Base-by-base conservation (phyloP, 2,329 filamentous ascomycete genomes). In the Nemania sp. region DNA sequence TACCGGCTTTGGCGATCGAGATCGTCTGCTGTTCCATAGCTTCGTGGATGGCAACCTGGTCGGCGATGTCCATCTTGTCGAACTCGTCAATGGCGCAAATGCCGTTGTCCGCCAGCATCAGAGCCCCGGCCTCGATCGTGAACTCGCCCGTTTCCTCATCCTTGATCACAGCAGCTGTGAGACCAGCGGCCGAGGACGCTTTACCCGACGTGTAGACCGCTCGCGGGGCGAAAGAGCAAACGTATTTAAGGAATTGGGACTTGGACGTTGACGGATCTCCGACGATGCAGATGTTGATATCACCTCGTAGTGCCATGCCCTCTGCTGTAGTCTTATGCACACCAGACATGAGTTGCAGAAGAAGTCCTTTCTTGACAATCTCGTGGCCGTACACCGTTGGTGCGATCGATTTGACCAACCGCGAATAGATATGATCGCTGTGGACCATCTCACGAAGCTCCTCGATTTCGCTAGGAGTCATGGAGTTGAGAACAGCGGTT, bases 1-100 rank as follows among this genome's bases (percentile, higher is more conserved):
- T 99, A 71, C 95, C 95, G 5, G 95, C 95, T 79, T 99, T 99
- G 62, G 95, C 94, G 71, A 99, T 99, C 9, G 92, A 97, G 67
- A 99, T 99, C 5, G 95, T 99, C 78, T 99, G 95, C 80, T 99
- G 95, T 85, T 99, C 95, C 95, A 99, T 99, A 61, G 95, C 95
- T 86, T 99, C 95, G 84, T 99, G 95, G 72, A 99, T 99, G 67
- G 95, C 95, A 57, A 99, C 95, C 79, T 99, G 95, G 75, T 99
- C 95, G 54, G 81, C 87, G 64, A 99, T 90, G 71, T 99, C 95
- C 95, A 99, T 99, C 81, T 99, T 99, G 85, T 99, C 95, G 70
- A 99, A 99, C 75, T 99, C 95, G 73, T 99, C 95, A 74, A 99
- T 99, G 61, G 92, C 93, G 76, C 95, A 99, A 70, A 98, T 96